Conservation (phyloP, 768 basidiomycete genomes). For the button mushroom (Agaricus bisporus) region DNA sequence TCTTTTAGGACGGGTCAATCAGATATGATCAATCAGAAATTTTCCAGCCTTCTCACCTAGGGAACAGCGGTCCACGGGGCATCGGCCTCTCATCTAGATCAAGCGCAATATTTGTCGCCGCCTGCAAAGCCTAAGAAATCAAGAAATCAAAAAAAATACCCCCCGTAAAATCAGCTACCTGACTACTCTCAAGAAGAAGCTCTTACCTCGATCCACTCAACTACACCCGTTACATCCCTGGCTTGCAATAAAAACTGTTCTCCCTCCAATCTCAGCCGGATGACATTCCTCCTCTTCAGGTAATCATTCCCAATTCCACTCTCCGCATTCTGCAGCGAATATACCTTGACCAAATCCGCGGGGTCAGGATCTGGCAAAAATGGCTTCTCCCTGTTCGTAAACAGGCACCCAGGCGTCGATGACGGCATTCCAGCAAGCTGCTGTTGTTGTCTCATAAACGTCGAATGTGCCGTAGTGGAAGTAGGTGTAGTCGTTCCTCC, state of each 20-base stretch:
- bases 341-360: constrained; percentile 56
- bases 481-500: constrained; percentile 1
- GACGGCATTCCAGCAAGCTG: neutral
- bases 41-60: constrained; percentile 43
- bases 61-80: constrained; percentile 86
- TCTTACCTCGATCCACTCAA: constrained; percentile 92
- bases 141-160: no score
- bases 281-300: constrained; percentile 87
- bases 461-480: constrained; percentile 4
- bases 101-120: constrained; percentile 84
- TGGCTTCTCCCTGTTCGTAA: constrained; percentile 11
- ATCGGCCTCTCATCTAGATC: constrained; percentile 90
- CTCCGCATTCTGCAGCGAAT: constrained; percentile 86
- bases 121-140: constrained; percentile 47
- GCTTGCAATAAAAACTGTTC: constrained; percentile 97
- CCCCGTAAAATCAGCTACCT: neutral
- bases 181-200: constrained; percentile 3
- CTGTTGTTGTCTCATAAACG: neutral
- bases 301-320: constrained; percentile 96
- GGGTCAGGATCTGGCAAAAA: constrained; percentile 35
- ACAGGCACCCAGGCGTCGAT: neutral
- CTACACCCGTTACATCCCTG: constrained; percentile 73
- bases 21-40: constrained; percentile 8
- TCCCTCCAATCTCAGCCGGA: constrained; percentile 86
- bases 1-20: constrained; percentile 15